Conservation (phyloP, 139 green algal genomes). For the Auxenochlorella protothecoides region DNA sequence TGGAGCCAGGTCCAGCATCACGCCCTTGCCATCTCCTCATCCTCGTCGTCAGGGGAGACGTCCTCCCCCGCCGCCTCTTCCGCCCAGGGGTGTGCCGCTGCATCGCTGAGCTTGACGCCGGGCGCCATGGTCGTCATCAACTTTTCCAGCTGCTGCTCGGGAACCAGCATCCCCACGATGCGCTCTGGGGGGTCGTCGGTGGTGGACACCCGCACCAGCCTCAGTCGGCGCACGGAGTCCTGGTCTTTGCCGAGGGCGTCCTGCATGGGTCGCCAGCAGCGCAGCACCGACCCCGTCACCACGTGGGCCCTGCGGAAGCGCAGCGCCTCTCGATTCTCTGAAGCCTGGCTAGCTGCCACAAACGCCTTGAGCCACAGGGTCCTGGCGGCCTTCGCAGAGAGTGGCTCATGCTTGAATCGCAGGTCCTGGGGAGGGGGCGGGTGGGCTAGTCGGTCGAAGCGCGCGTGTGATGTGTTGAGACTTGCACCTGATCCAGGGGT, state of each 20-base stretch:
- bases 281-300: no score
- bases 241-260: conserved; percentile 13
- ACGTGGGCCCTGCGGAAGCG: background rate
- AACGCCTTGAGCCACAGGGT: background rate
- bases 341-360: background rate
- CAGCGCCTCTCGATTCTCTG: background rate
- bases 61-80: no score
- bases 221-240: conserved; percentile 27
- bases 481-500: no score
- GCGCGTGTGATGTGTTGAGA: no score
- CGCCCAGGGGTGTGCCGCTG: no score
- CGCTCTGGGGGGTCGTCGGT: conserved; percentile 29
- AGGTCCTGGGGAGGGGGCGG: no score
- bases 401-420: background rate
- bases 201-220: conserved; percentile 40
- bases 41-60: no score
- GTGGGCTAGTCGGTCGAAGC: no score
- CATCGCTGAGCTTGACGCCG: no score
- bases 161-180: conserved; percentile 38
- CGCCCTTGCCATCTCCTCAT: no score
- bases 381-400: background rate
- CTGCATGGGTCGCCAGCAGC: background rate
- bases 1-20: no score
- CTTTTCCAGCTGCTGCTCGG: conserved; percentile 16
- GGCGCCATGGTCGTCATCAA: conserved; percentile 1